phyloP scores from a whole-genome alignment of 306 rosid genomes.

The Sechiopsis laciniata region DNA sequence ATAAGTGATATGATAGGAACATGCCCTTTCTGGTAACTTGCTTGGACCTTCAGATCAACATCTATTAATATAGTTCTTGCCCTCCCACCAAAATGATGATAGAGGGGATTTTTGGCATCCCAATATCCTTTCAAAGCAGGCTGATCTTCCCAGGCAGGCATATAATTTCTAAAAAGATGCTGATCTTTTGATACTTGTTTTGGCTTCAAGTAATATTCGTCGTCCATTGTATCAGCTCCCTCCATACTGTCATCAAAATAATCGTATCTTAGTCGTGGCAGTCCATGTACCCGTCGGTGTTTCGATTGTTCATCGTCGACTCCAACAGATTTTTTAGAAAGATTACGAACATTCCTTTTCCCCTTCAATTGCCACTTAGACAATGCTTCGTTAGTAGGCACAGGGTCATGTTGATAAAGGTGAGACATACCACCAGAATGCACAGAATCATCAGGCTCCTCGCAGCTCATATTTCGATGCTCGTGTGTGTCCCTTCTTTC shows the following conservation, averaged over 20 bases:
- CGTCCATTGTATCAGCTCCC: constrained; percentile 46
- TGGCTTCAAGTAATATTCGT: constrained; percentile 47
- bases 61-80: constrained; percentile 56
- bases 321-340: constrained; percentile 53
- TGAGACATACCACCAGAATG: constrained; percentile 66
- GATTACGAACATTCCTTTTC: constrained; percentile 76
- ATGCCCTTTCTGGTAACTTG: constrained; percentile 70
- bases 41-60: constrained; percentile 84
- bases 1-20: constrained; percentile 89
- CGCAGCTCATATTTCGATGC: constrained; percentile 58
- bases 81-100: constrained; percentile 47
- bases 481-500: constrained; percentile 48
- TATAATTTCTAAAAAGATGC: constrained; percentile 32
- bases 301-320: constrained; percentile 43
- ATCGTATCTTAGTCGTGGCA: constrained; percentile 32
- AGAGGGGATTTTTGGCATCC: constrained; percentile 46
- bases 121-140: constrained; percentile 52
- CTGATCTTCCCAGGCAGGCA: constrained; percentile 63
- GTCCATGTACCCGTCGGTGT: constrained; percentile 28
- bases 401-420: constrained; percentile 47
- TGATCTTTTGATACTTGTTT: constrained; percentile 41
- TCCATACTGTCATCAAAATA: constrained; percentile 37
- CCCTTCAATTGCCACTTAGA: constrained; percentile 96
- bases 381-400: constrained; percentile 60
- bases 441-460: constrained; percentile 58